Evolutionary conservation across 108 stramenopile genomes (phyloP).

Genomic region (Epithemia pelagica): DNA sequence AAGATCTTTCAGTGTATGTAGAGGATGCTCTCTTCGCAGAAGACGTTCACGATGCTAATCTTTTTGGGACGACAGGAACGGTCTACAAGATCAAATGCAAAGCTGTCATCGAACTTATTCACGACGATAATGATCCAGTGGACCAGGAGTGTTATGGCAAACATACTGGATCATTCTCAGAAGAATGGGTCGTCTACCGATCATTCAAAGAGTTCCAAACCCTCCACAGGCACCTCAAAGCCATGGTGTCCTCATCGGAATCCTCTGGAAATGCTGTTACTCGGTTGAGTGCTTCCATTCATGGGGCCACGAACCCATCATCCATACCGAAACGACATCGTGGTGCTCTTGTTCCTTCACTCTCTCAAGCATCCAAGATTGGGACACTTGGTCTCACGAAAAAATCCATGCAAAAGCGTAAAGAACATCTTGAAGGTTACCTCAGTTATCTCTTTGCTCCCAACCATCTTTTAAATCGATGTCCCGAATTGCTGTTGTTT

Average conservation of each 20-base stretch:
- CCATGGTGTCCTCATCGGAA: constrained; percentile 52
- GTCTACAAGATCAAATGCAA: constrained; percentile 65
- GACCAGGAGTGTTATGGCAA: neutral
- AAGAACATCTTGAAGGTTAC: constrained; percentile 64
- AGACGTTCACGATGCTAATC: constrained; percentile 29
- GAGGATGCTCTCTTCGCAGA: constrained; percentile 60
- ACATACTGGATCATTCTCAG: constrained; percentile 20
- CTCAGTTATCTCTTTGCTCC: constrained; percentile 57
- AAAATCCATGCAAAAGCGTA: constrained; percentile 52
- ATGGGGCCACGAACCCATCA: constrained; percentile 10
- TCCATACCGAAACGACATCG: constrained; percentile 21
- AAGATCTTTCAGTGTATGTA: constrained; percentile 41
- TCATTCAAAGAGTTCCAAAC: constrained; percentile 73
- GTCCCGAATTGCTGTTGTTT: constrained; percentile 67
- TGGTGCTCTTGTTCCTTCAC: constrained; percentile 62
- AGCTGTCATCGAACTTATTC: constrained; percentile 48
- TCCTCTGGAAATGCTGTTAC: constrained; percentile 59
- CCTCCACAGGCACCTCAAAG: constrained; percentile 80
- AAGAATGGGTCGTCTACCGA: constrained; percentile 77
- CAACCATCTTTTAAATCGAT: constrained; percentile 45
- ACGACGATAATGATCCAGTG: constrained; percentile 24
- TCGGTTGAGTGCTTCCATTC: constrained; percentile 39
- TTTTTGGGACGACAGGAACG: constrained; percentile 27
- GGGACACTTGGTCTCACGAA: constrained; percentile 61
- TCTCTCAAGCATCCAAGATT: constrained; percentile 64